Evolutionary conservation across 2,329 filamentous ascomycete species (phyloP).

Genomic region (Ophiocordyceps polyrhachis-furcata): DNA sequence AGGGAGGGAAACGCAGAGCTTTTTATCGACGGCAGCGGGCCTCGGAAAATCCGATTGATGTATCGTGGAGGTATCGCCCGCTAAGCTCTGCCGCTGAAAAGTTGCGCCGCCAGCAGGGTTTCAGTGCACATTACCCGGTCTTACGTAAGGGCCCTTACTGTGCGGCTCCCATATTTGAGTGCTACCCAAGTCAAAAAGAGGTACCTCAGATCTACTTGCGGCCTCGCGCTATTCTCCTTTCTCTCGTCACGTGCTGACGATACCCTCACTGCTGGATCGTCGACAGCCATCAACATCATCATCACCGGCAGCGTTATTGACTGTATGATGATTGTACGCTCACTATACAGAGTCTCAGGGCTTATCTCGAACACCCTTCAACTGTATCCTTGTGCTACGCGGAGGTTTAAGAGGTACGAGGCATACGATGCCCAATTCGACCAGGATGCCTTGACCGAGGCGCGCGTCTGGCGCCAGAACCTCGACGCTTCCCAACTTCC

Average conservation of each 20-base stretch:
- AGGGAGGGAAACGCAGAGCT: neutral
- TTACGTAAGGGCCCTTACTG: neutral
- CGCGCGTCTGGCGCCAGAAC: constrained; percentile 29
- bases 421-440: constrained; percentile 32
- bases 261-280: neutral
- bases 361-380: neutral
- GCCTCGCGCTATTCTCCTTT: neutral
- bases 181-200: neutral
- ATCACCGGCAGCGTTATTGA: neutral
- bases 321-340: neutral
- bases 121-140: neutral
- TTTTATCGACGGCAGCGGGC: neutral
- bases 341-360: neutral
- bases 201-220: neutral
- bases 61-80: too few relatives aligned
- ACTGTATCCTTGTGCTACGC: neutral
- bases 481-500: constrained; percentile 27
- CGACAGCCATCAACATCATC: neutral
- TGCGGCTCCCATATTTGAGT: neutral
- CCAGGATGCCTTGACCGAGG: constrained; percentile 28
- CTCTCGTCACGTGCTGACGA: neutral
- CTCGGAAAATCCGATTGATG: neutral
- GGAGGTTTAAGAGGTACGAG: constrained; percentile 19
- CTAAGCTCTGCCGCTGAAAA: neutral
- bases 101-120: neutral